Base-by-base conservation (phyloP, 495 filamentous ascomycete species). In the Tuber aestivum region DNA sequence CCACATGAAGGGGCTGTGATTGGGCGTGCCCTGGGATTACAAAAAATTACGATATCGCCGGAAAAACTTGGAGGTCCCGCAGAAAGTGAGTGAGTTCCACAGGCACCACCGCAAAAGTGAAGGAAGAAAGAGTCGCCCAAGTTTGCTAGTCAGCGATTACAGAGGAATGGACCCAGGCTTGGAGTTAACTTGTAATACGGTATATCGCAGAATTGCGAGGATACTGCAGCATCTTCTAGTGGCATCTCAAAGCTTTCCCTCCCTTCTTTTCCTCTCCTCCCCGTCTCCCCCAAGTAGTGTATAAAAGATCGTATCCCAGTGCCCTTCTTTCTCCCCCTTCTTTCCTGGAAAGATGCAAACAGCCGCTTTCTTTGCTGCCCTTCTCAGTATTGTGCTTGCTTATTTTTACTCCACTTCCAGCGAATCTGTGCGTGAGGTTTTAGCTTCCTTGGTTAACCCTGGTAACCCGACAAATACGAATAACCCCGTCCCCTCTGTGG, bases 261-360 rank as follows among this genome's bases (percentile, higher is more conserved):
- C 70, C 41, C 45, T n/a, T 9, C 18, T 23, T 42, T 41, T n/a
- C 35, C 40, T 40, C 42, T 37, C 41, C 42, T 37, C 75, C 41
- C 32, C 14, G 48, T 74, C 61, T 37, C 61, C n/a, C 56, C 73
- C 38, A 2, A 73, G 41, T 35, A 50, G n/a, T 27, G 32, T 72
- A 75, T 70, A 68, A 69, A n/a, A 23, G 38, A 35, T 35, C 3
- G 72, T 44, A 48, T 69, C 72, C 56, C 61, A 40, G 71, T 65
- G 42, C 23, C 48, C 41, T 37, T 79, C 41, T 75, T 21, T 41
- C 78, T 41, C 41, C 21, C 72, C 41, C 70, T n/a, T n/a, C 44
- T 71, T 40, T 78, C 65, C 41, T 44, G 45, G 40, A 38, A 71
- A 70, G 35, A 74, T 40, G 56, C 50, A 41, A 70, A 70, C 35